A percentile compares a stretch with the other conserved stretches of the same genome.
These are phyloP conservation scores for Tylopilus felleus DNA, from an alignment of 768 basidiomycete species.

Conservation along the genomic window DNA sequence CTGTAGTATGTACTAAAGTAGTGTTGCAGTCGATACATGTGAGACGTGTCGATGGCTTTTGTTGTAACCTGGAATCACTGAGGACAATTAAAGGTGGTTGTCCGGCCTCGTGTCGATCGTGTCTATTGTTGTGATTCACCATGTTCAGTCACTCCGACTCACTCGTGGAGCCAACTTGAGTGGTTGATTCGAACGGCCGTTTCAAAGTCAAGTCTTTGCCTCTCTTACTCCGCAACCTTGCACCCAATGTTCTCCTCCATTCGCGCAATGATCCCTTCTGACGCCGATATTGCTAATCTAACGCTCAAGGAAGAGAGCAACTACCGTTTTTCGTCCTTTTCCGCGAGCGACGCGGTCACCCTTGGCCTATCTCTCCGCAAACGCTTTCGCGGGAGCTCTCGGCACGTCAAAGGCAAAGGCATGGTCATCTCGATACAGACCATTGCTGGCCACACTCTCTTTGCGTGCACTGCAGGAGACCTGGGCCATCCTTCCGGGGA, in stretches of 20 bases:
- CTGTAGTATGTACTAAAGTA: too few species aligned
- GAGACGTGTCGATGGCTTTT: too few species aligned
- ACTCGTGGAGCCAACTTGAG: too few species aligned
- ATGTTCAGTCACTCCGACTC: not conserved
- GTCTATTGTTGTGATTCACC: not conserved
- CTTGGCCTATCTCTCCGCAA: slow-evolving; percentile 77
- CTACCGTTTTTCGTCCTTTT: slow-evolving; percentile 72
- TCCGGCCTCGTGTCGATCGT: too few species aligned
- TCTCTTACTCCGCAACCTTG: slow-evolving; percentile 13
- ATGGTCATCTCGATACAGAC: slow-evolving; percentile 79
- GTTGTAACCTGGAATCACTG: too few species aligned
- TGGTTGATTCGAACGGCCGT: not conserved
- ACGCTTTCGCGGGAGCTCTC: slow-evolving; percentile 69
- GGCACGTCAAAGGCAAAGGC: slow-evolving; percentile 75
- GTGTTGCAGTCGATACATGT: too few species aligned
- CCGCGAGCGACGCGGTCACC: slow-evolving; percentile 75
- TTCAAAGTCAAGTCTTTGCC: not conserved
- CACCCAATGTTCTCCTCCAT: slow-evolving; percentile 60
- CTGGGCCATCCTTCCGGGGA: slow-evolving; percentile 61
- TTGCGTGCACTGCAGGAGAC: slow-evolving; percentile 83
- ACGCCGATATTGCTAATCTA: slow-evolving; percentile 71
- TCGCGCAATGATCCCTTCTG: slow-evolving; percentile 59
- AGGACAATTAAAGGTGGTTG: too few species aligned
- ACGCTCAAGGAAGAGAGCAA: slow-evolving; percentile 65
- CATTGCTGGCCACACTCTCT: slow-evolving; percentile 73